These are phyloP conservation scores for Pisolithus albus DNA, from an alignment of 768 basidiomycete species.

Conservation along the genomic window DNA sequence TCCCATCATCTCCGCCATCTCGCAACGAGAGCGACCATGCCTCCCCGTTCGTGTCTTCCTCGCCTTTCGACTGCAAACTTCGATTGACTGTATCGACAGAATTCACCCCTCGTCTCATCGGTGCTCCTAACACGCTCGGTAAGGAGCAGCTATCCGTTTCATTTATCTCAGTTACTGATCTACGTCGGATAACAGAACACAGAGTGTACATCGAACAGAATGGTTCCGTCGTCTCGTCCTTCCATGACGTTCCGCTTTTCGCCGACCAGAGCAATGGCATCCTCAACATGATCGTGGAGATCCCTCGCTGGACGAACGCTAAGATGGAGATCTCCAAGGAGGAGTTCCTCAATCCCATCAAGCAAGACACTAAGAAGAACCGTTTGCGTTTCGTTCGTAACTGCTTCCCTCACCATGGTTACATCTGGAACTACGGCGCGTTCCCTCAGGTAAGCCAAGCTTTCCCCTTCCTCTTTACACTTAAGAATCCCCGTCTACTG, in stretches of 20 bases:
- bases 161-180: conserved; percentile 14
- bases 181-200: conserved; percentile 59
- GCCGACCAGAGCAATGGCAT: conserved; percentile 92
- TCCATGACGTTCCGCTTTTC: conserved; percentile 98
- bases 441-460: conserved; percentile 78
- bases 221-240: conserved; percentile 74
- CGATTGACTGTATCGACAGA: conserved; percentile 33
- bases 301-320: conserved; percentile 99
- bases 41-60: conserved; percentile 7
- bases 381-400: conserved; percentile 96
- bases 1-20: conserved; percentile 58
- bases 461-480: background rate
- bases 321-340: conserved; percentile 99
- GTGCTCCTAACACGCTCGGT: conserved; percentile 93
- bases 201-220: conserved; percentile 92
- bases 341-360: conserved; percentile 99
- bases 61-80: conserved; percentile 4
- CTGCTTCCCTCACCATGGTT: conserved; percentile 99
- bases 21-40: conserved; percentile 44
- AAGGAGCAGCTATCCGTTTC: conserved; percentile 18
- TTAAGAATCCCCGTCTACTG: background rate
- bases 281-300: conserved; percentile 98
- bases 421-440: conserved; percentile 99
- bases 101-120: conserved; percentile 72
- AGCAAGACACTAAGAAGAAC: conserved; percentile 97